Percentiles rank a stretch among this genome's conserved stretches.
Evolutionary conservation across 768 basidiomycete genomes (phyloP).

Genomic region (Tulasnella sp.): DNA sequence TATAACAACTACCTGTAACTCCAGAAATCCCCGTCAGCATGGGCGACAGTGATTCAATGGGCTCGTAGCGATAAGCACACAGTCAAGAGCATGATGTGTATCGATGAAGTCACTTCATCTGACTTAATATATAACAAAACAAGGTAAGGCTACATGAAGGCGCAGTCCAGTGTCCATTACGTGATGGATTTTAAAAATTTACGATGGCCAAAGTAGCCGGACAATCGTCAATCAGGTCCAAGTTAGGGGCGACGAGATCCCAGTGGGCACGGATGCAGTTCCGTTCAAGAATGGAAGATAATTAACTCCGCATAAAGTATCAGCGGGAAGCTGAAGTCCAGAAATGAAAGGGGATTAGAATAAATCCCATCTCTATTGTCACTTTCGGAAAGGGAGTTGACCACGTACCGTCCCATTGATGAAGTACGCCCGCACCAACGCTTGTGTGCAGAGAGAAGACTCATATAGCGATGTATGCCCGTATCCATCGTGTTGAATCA

Average conservation of each 20-base stretch:
- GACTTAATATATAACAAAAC: too few relatives aligned
- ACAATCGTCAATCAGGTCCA: background rate
- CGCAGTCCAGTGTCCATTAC: too few relatives aligned
- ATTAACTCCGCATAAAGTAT: background rate
- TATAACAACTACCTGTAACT: too few relatives aligned
- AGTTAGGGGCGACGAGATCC: background rate
- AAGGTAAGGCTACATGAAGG: too few relatives aligned
- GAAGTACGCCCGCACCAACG: conserved; percentile 5
- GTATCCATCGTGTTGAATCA: conserved; percentile 13
- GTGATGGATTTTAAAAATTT: too few relatives aligned
- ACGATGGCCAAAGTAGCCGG: too few relatives aligned
- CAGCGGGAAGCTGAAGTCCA: background rate
- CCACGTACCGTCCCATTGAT: background rate
- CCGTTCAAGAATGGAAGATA: background rate
- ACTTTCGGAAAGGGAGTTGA: background rate
- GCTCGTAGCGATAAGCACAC: too few relatives aligned
- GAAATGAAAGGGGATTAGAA: background rate
- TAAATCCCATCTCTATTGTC: background rate
- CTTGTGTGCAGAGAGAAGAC: conserved; percentile 8
- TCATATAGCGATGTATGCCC: conserved; percentile 10
- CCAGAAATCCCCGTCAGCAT: too few relatives aligned
- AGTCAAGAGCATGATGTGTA: too few relatives aligned
- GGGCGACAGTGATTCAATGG: too few relatives aligned
- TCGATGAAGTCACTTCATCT: too few relatives aligned
- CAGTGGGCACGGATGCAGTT: background rate